Base-by-base conservation (phyloP, 2,329 filamentous ascomycete species). In the Madurella mycetomatis region DNA sequence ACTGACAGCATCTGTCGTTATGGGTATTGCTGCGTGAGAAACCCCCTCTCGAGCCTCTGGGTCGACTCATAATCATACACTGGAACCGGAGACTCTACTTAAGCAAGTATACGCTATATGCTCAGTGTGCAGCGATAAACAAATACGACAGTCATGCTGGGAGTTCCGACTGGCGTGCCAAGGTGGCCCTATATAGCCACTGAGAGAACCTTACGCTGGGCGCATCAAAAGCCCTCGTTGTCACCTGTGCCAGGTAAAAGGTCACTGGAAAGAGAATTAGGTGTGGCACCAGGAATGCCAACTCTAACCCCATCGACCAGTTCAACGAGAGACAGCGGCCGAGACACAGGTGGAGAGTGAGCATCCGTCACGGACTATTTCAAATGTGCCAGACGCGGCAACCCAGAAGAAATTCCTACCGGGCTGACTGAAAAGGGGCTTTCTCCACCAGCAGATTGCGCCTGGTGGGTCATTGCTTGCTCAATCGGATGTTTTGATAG, bases 151-250 rank as follows among this genome's bases (percentile, higher is more conserved):
- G 34, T 60, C 46, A 62, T 16, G 57, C 54, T n/a, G 60, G 58
- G 41, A 62, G 25, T 44, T 49, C 48, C 31, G 42, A 52, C 17
- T 58, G 56, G n/a, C 47, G 49, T 15, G 64, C 62, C 40, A 76
- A 17, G 4, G 30, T 76, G 51, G 69, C 76, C 52, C 67, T 71
- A 67, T 85, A 84, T 18, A 83, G 58, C 81, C 81, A 82, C 46
- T 76, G 72, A n/a, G 79, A 70, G 64, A 85, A 76, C 51, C 70
- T 76, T 16, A 86, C 79, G 54, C 77, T 82, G 1, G 83, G 83
- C 60, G 83, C 78, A 58, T 86, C 83, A 37, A 85, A 69, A 9
- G 73, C 58, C 54, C 72, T 74, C 1, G 80, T 84, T 2, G 73
- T 73, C 9, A 83, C 57, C 56, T 84, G 81, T 2, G 82, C 80